Conservation (phyloP, 2,329 filamentous ascomycete species). For the Claviceps sp. region DNA sequence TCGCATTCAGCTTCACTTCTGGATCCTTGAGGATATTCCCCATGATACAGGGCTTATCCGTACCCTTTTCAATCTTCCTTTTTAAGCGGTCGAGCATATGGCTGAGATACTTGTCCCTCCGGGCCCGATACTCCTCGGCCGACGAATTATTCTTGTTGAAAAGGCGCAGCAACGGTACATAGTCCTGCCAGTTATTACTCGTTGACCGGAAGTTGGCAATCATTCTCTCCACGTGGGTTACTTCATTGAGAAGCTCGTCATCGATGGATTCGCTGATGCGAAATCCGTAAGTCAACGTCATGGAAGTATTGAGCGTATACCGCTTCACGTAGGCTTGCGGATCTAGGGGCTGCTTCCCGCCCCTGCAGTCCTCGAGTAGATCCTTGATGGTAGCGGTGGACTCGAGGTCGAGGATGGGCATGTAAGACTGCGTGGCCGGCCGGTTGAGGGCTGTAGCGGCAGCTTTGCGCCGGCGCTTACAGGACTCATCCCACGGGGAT, state of each 20-base stretch:
- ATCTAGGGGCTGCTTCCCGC: constrained; percentile 52
- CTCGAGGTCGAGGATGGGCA: constrained; percentile 73
- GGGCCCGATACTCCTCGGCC: constrained; percentile 50
- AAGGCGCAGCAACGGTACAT: constrained; percentile 61
- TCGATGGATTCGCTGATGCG: constrained; percentile 60
- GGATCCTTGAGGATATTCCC: constrained; percentile 42
- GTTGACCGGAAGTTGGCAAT: constrained; percentile 67
- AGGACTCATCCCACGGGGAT: constrained; percentile 72
- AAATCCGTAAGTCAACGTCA: constrained; percentile 69
- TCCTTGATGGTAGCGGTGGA: constrained; percentile 59
- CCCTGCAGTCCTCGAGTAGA: constrained; percentile 48
- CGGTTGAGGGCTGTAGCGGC: constrained; percentile 68
- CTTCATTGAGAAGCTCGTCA: constrained; percentile 55
- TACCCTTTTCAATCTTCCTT: constrained; percentile 23
- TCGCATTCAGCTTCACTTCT: constrained; percentile 27
- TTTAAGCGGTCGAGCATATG: constrained; percentile 50
- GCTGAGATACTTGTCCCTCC: constrained; percentile 53
- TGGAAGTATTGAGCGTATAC: constrained; percentile 62
- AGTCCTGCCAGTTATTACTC: constrained; percentile 76
- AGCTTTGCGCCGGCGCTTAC: constrained; percentile 63
- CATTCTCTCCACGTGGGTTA: constrained; percentile 60
- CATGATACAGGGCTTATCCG: constrained; percentile 28
- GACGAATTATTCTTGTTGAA: constrained; percentile 47
- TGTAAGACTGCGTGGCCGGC: constrained; percentile 63
- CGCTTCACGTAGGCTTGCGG: constrained; percentile 62